Percentiles rank a stretch among this genome's conserved stretches.
These are phyloP conservation scores for Sanghuangporus sanghuang DNA, from an alignment of 1,284 basidiomycete species.

Conservation along the genomic window DNA sequence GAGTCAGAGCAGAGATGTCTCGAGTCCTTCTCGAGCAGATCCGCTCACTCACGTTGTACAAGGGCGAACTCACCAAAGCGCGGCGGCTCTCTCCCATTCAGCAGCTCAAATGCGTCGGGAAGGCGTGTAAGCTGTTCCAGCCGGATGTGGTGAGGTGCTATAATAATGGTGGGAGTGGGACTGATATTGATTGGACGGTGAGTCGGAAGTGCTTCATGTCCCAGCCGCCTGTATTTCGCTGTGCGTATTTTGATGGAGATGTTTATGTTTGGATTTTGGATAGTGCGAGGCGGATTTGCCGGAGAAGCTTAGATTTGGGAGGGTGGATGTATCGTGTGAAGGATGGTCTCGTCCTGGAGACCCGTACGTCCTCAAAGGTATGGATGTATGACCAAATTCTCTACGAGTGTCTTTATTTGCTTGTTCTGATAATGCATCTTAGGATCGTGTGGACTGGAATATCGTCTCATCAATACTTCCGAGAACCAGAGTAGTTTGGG, in stretches of 20 bases:
- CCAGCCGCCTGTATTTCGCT: no score
- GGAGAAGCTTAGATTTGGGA: slow-evolving; percentile 71
- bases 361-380: slow-evolving; percentile 79
- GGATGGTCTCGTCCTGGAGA: slow-evolving; percentile 82
- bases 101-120: slow-evolving; percentile 80
- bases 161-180: slow-evolving; percentile 70
- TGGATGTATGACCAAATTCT: slow-evolving; percentile 19
- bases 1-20: slow-evolving; percentile 40
- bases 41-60: slow-evolving; percentile 76
- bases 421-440: not conserved
- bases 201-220: slow-evolving; percentile 10
- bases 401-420: not conserved
- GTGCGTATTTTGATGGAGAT: not conserved
- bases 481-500: slow-evolving; percentile 24
- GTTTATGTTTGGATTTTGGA: not conserved
- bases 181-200: slow-evolving; percentile 83
- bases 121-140: slow-evolving; percentile 67
- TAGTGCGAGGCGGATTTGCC: slow-evolving; percentile 91
- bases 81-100: slow-evolving; percentile 65
- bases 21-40: slow-evolving; percentile 66
- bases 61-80: slow-evolving; percentile 56
- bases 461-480: slow-evolving; percentile 67
- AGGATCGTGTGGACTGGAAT: slow-evolving; percentile 84
- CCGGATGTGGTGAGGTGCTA: slow-evolving; percentile 86
- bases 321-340: slow-evolving; percentile 83